Evolutionary conservation across 352 stramenopile species (phyloP).

Genomic region (Phytopythium montanum): DNA sequence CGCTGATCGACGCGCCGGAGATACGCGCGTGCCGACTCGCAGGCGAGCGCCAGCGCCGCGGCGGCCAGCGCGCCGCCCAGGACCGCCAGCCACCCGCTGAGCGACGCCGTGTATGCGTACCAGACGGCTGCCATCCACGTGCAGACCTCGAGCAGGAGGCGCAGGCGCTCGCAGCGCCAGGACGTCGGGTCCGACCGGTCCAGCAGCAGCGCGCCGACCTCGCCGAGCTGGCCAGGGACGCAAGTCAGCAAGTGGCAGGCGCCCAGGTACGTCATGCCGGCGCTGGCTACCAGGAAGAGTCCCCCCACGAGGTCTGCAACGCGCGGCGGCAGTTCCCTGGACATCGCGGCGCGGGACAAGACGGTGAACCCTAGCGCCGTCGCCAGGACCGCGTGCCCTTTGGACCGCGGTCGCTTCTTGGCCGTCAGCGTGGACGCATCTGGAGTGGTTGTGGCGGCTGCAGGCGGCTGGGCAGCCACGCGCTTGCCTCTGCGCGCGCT

Average conservation of each 20-base stretch:
- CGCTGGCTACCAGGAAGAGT: conserved; percentile 44
- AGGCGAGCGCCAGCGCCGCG: conserved; percentile 38
- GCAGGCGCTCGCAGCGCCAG: conserved; percentile 47
- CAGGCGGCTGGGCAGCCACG: conserved; percentile 5
- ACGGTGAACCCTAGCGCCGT: conserved; percentile 26
- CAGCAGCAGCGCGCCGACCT: conserved; percentile 45
- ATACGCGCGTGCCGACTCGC: conserved; percentile 58
- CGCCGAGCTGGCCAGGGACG: conserved; percentile 9
- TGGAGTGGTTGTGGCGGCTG: conserved; percentile 7
- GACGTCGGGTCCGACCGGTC: conserved; percentile 45
- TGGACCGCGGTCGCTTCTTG: conserved; percentile 11
- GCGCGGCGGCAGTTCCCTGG: conserved; percentile 27
- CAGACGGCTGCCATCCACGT: conserved; percentile 70
- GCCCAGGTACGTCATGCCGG: conserved; percentile 43
- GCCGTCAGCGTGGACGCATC: background rate
- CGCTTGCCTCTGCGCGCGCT: background rate
- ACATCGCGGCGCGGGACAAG: conserved; percentile 24
- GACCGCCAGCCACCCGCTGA: conserved; percentile 45
- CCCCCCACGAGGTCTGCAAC: conserved; percentile 46
- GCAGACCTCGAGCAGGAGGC: conserved; percentile 64
- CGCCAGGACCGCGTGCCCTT: conserved; percentile 26
- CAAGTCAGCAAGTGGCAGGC: conserved; percentile 39
- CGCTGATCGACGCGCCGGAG: conserved; percentile 45
- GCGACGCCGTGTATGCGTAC: conserved; percentile 61
- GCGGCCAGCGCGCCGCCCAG: conserved; percentile 32